A percentile compares a stretch with the other conserved stretches of the same genome.
Conservation (phyloP, 2,329 filamentous ascomycete genomes). For the Neonectria coccinea region DNA sequence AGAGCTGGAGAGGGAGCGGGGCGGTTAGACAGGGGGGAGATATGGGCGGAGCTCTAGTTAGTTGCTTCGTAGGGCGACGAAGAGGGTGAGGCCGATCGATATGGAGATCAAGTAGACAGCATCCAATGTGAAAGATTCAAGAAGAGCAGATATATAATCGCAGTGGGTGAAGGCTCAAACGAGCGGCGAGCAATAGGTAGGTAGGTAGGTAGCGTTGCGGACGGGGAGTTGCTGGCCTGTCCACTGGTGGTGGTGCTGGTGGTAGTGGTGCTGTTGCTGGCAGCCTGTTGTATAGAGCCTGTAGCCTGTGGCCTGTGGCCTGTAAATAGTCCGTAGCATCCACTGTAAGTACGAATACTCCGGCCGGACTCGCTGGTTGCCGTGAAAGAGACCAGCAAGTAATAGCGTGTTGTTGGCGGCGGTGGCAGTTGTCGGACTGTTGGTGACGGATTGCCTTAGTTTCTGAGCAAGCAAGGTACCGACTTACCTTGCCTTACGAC, state of each 20-base stretch:
- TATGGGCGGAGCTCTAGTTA: conserved; percentile 19
- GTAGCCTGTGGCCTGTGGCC: background rate
- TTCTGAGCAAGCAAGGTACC: background rate
- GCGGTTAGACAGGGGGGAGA: conserved; percentile 23
- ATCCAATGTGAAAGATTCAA: background rate
- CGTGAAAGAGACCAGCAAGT: conserved; percentile 1
- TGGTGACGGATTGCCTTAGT: background rate
- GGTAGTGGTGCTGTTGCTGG: background rate
- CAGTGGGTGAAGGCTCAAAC: background rate
- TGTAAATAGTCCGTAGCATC: background rate
- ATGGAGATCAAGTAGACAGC: background rate
- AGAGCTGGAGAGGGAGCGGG: conserved; percentile 11
- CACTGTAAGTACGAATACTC: background rate
- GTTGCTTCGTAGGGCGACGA: conserved; percentile 5
- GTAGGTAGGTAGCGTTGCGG: too few species aligned
- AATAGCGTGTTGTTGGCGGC: background rate
- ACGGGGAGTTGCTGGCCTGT: background rate
- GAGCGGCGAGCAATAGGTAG: background rate
- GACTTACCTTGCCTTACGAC: background rate
- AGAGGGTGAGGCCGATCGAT: background rate
- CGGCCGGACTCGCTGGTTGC: background rate
- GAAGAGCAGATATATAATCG: background rate
- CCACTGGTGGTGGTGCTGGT: background rate
- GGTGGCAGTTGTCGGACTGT: background rate
- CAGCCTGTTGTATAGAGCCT: background rate